Conservation (phyloP, 2,329 filamentous ascomycete species). For the Ceratocystis colombiana region DNA sequence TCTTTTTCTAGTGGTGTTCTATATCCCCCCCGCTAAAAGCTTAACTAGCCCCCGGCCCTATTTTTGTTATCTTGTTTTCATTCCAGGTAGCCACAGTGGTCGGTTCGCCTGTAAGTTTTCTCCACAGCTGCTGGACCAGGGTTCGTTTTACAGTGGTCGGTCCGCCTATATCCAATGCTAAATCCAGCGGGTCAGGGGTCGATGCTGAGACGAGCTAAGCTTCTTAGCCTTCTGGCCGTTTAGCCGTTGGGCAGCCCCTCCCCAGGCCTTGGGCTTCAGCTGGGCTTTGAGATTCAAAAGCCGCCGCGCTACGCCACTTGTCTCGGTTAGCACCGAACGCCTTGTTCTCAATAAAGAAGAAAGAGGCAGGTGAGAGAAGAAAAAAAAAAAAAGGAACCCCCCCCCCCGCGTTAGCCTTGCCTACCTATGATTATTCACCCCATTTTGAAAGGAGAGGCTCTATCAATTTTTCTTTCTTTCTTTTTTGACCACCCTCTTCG, state of each 20-base stretch:
- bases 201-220: constrained; percentile 8
- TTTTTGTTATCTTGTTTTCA: not conserved
- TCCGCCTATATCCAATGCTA: not conserved
- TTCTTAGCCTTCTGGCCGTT: not conserved
- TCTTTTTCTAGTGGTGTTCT: constrained; percentile 10
- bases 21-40: not conserved
- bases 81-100: not conserved
- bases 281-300: not conserved
- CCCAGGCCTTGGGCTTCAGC: not conserved
- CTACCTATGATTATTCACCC: too few relatives aligned
- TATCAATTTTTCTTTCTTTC: too few relatives aligned
- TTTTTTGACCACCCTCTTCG: too few relatives aligned
- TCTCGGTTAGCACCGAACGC: constrained; percentile 6
- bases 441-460: too few relatives aligned
- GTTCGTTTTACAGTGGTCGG: not conserved
- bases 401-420: too few relatives aligned
- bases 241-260: too few relatives aligned
- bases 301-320: constrained; percentile 11
- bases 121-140: not conserved
- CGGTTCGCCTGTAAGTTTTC: constrained; percentile 9
- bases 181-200: not conserved
- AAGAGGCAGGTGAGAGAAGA: not conserved
- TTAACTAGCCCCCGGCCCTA: not conserved
- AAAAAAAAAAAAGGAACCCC: too few relatives aligned
- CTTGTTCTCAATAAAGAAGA: not conserved